These are phyloP conservation scores for Saturnispora serradocipensis DNA, from an alignment of 805 yeast species.

Conservation along the genomic window DNA sequence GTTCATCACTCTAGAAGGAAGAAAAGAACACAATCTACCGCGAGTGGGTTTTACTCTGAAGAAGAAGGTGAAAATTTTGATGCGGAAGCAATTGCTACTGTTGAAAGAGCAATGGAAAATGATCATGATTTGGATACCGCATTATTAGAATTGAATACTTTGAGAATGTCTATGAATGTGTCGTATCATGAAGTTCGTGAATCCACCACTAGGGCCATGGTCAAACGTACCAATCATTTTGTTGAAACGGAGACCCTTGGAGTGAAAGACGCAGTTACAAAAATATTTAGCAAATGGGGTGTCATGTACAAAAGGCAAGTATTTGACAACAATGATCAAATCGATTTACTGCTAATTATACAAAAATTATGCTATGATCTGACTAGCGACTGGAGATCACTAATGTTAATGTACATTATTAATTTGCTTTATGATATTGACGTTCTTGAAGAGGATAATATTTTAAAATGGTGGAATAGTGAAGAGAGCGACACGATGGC, in stretches of 20 bases:
- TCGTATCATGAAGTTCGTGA: slow-evolving; percentile 84
- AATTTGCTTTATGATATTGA: slow-evolving; percentile 71
- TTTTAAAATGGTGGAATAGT: slow-evolving; percentile 74
- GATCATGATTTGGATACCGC: slow-evolving; percentile 94
- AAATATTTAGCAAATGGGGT: slow-evolving; percentile 77
- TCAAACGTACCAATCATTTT: slow-evolving; percentile 61
- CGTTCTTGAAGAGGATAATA: slow-evolving; percentile 70
- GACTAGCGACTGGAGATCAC: slow-evolving; percentile 38
- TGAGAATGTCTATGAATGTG: slow-evolving; percentile 96
- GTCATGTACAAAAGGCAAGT: slow-evolving; percentile 76
- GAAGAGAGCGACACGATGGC: slow-evolving; percentile 31
- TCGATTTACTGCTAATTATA: slow-evolving; percentile 51
- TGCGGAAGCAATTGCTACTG: slow-evolving; percentile 88
- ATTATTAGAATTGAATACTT: slow-evolving; percentile 79
- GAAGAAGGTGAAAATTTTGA: slow-evolving; percentile 58
- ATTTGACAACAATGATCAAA: slow-evolving; percentile 68
- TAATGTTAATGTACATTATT: slow-evolving; percentile 44
- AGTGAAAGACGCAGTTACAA: slow-evolving; percentile 64
- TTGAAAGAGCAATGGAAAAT: slow-evolving; percentile 83
- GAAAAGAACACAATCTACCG: slow-evolving; percentile 30
- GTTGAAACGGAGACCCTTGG: slow-evolving; percentile 69
- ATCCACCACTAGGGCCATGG: slow-evolving; percentile 68
- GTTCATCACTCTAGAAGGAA: slow-evolving; percentile 28
- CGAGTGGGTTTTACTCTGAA: slow-evolving; percentile 32
- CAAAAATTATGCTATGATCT: slow-evolving; percentile 38